Conservation (phyloP, 164 flowering plant genomes). For the Saururus chinensis region DNA sequence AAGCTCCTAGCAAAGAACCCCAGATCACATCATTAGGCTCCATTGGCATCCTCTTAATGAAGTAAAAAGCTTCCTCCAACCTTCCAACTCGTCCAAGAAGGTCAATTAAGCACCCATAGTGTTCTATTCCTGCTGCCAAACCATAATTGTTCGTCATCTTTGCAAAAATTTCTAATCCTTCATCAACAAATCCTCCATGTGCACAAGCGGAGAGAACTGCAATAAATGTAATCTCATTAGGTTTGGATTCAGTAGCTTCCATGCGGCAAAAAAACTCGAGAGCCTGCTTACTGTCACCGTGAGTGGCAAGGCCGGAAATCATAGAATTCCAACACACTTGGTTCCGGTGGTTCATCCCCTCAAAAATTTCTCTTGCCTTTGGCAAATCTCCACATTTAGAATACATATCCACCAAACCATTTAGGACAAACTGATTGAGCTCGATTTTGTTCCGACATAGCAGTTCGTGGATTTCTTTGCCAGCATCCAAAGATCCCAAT, state of each 20-base stretch:
- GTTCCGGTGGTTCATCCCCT: conserved; percentile 24
- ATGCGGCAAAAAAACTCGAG: conserved; percentile 46
- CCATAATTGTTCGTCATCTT: conserved; percentile 45
- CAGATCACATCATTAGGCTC: conserved; percentile 53
- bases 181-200: conserved; percentile 52
- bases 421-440: conserved; percentile 48
- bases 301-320: conserved; percentile 56
- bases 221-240: conserved; percentile 50
- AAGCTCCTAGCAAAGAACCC: conserved; percentile 71
- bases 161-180: conserved; percentile 46
- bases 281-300: conserved; percentile 49
- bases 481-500: conserved; percentile 41
- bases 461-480: conserved; percentile 45
- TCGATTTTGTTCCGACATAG: conserved; percentile 24
- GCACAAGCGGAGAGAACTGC: conserved; percentile 64
- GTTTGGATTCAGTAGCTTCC: conserved; percentile 36
- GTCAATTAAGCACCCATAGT: conserved; percentile 71
- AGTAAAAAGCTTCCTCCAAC: conserved; percentile 43
- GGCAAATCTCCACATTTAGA: conserved; percentile 68
- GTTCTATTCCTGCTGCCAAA: conserved; percentile 31
- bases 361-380: conserved; percentile 44
- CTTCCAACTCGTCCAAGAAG: conserved; percentile 65
- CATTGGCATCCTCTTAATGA: conserved; percentile 53
- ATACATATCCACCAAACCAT: conserved; percentile 76
- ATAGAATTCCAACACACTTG: conserved; percentile 66